Base-by-base conservation (phyloP, 2,329 filamentous ascomycete genomes). In the Coleophoma crateriformis region DNA sequence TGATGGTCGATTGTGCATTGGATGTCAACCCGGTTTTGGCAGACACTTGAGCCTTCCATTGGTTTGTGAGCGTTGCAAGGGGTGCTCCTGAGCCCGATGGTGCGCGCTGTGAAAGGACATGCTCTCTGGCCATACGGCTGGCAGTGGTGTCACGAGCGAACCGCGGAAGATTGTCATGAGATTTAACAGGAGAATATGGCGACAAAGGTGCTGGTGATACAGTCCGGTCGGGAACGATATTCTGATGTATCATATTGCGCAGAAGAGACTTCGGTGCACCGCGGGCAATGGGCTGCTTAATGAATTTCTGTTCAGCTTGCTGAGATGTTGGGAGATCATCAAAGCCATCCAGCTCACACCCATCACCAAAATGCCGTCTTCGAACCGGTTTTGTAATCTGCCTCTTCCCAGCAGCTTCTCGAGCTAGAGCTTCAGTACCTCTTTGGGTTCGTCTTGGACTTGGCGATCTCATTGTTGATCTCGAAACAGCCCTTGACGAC, bases 301-400 rank as follows among this genome's bases (percentile, higher is more conserved):
- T 76, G 62, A 82, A 99, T 60, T 82, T 87, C 54, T 84, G 90
- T 68, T 99, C 94, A 13, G 82, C 79, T 52, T 86, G 82, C 12
- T 79, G 82, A 14, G 91, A 96, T 0, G 91, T 97, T 1, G 92
- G 92, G 49, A 99, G 73, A 68, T 99, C 94, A 65, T 99, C 94
- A 65, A 99, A 97, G 2, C 80, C 84, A 58, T 97, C 92, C 33
- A 99, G 76, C 68, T 99, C 94, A 52, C 86, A 87, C 14, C 94
- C 94, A 66, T 96, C 90, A 12, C 94, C 94, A 70, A 95, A 99
- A 60, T 88, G 82, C 42, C 84, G 79, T 52, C 76, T 75, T 38
- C 82, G 77, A 34, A 81, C 76, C 3, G 90, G 90, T 65, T 85
- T 87, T 54, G 81, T 91, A 51, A 95, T 71, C 43, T 86, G 84